A percentile compares a stretch with the other conserved stretches of the same genome.
phyloP scores from a whole-genome alignment of 1,284 basidiomycete species.

The Rhodotorula sp. region DNA sequence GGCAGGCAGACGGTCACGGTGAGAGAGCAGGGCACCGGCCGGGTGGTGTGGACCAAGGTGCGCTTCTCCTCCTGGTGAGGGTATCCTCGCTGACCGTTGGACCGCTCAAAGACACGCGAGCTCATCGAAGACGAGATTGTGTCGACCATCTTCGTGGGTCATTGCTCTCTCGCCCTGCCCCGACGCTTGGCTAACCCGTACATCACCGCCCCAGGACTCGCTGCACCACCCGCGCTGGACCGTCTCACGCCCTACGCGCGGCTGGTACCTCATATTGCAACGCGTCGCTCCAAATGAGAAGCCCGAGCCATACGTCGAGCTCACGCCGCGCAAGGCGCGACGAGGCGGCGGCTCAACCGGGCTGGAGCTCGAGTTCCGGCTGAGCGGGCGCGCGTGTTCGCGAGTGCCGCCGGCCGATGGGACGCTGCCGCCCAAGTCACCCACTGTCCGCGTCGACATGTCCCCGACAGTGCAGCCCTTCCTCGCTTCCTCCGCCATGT shows the following conservation, averaged over 20 bases:
- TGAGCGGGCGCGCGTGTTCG: not conserved
- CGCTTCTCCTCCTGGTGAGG: not conserved
- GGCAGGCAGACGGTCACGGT: not conserved
- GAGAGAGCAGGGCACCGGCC: conserved; percentile 2
- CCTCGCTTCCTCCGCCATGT: not conserved
- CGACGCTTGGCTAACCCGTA: not conserved
- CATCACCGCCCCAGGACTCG: conserved; percentile 13
- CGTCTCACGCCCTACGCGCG: conserved; percentile 5
- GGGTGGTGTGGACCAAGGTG: conserved; percentile 17
- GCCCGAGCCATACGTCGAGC: conserved; percentile 8
- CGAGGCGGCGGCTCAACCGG: not conserved
- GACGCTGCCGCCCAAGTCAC: too few species aligned
- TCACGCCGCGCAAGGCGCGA: not conserved
- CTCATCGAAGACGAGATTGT: conserved; percentile 23
- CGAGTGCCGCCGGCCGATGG: not conserved
- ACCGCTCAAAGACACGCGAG: not conserved
- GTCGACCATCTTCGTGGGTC: conserved; percentile 16
- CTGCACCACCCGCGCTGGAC: conserved; percentile 11
- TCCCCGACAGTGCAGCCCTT: not conserved
- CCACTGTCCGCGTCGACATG: not conserved
- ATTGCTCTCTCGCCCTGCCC: too few species aligned
- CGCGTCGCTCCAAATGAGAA: not conserved
- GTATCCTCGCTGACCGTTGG: not conserved
- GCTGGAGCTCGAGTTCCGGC: not conserved
- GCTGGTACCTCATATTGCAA: conserved; percentile 20